Base-by-base conservation (phyloP, 23 red algal genomes). In the Chondrus crispus region DNA sequence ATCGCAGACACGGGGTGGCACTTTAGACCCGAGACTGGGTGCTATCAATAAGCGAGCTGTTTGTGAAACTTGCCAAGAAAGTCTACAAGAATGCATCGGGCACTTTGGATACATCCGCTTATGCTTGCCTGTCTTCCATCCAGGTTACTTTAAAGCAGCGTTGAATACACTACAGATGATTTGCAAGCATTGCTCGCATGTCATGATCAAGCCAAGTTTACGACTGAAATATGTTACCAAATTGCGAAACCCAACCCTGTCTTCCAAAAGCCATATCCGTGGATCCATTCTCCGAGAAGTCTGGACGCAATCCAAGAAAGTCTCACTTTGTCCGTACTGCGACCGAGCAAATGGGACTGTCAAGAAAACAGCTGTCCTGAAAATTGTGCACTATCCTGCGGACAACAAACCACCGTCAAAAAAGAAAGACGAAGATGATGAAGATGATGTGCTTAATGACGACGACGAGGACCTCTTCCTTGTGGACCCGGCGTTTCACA, bases 81-180 rank as follows among this genome's bases (percentile, higher is more conserved):
- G 85, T 5, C 83, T 84, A 62, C 85, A 85, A 39, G 75, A 89
- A 39, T 99, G 97, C 50, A 85, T 95, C 55, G 97, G 97, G n/a
- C 97, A 99, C 71, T 96, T 87, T 55, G 97, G 94, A 18, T 91
- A 95, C 80, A 96, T 99, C 63, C 52, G 86, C 29, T 82, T 99
- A 12, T 91, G 68, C 28, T 68, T 99, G 50, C 97, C 97, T 6
- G 97, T 96, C 4, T 99, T 96, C 73, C 97, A 99, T 53, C 64
- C 90, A 22, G 97, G 97, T 35, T 99, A 95, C 93, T 91, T 95
- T 73, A 95, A 94, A 52, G 88, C 75, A 1, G 88, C 86, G 22
- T 47, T 96, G 35, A 90, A 93, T 16, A 95, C 93, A 10, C 83
- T 99, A 76, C 97, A 99, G 63, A 95, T 93, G 87, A 93, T 99